These are phyloP conservation scores for Penicillium brevicompactum DNA, from an alignment of 2,329 filamentous ascomycete genomes.

Conservation along the genomic window DNA sequence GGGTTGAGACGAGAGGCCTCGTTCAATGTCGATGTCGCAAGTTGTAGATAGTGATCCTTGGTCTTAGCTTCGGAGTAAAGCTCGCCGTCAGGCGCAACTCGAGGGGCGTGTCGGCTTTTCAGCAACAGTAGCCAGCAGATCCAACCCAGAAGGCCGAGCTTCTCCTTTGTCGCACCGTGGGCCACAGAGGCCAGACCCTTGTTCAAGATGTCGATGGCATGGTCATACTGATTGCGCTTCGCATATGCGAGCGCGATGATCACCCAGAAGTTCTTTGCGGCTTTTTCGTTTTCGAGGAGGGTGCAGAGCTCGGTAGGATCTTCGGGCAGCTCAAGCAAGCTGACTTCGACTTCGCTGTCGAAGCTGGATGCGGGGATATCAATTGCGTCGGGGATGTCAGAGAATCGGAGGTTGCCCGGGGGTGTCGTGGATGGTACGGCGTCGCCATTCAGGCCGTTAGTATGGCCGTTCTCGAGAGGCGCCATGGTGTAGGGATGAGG, in stretches of 20 bases:
- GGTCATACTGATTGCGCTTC: conserved; percentile 90
- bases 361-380: conserved; percentile 65
- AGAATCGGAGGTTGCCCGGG: conserved; percentile 53
- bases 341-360: conserved; percentile 81
- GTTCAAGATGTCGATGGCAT: conserved; percentile 70
- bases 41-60: conserved; percentile 89
- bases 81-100: conserved; percentile 65
- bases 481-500: conserved; percentile 49
- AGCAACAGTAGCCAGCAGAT: conserved; percentile 89
- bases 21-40: conserved; percentile 88
- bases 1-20: conserved; percentile 95
- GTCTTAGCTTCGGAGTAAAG: conserved; percentile 74
- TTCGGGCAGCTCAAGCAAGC: conserved; percentile 85
- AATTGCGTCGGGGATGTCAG: conserved; percentile 64
- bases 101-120: conserved; percentile 80
- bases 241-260: conserved; percentile 96
- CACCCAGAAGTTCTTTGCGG: conserved; percentile 93
- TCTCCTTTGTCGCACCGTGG: conserved; percentile 73
- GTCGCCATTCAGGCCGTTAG: conserved; percentile 56
- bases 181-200: conserved; percentile 74
- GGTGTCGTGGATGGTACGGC: conserved; percentile 33
- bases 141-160: conserved; percentile 79
- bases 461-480: conserved; percentile 51
- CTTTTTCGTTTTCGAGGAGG: conserved; percentile 89
- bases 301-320: conserved; percentile 95